Evolutionary conservation across 179 eudicot species (phyloP).

Genomic region (Silene vulgaris): DNA sequence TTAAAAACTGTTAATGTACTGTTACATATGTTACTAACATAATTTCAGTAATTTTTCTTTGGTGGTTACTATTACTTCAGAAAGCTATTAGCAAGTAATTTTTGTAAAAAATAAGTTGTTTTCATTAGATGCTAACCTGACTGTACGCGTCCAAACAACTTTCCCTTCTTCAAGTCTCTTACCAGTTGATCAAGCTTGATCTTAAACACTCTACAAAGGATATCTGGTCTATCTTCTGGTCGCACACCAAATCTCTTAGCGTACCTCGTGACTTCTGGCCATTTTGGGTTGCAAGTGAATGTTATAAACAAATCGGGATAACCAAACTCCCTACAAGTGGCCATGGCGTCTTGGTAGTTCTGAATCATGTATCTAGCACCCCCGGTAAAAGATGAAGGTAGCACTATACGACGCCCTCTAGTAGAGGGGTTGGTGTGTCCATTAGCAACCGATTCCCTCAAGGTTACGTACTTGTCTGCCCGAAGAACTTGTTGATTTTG

Average conservation of each 20-base stretch:
- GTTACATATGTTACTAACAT: too few species aligned
- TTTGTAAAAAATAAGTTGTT: too few species aligned
- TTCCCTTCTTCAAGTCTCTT: not conserved
- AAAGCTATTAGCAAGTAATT: too few species aligned
- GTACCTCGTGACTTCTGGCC: too few species aligned
- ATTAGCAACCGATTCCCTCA: not conserved
- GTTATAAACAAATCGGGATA: too few species aligned
- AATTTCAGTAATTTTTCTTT: too few species aligned
- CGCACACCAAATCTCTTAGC: not conserved
- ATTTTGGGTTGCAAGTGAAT: too few species aligned
- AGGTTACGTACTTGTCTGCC: not conserved
- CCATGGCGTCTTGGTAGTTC: constrained; percentile 15
- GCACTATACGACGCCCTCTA: not conserved
- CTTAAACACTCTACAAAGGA: not conserved
- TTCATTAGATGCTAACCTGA: not conserved
- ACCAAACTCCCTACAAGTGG: not conserved
- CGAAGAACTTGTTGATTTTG: not conserved
- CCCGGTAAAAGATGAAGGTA: constrained; percentile 19
- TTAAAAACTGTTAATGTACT: too few species aligned
- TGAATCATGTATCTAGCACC: constrained; percentile 5
- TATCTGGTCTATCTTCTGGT: not conserved
- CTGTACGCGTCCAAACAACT: not conserved
- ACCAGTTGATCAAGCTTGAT: not conserved
- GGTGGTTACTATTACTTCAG: too few species aligned
- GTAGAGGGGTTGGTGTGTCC: not conserved